These are phyloP conservation scores for Fusarium hainanense DNA, from an alignment of 2,329 filamentous ascomycete species.

Conservation along the genomic window DNA sequence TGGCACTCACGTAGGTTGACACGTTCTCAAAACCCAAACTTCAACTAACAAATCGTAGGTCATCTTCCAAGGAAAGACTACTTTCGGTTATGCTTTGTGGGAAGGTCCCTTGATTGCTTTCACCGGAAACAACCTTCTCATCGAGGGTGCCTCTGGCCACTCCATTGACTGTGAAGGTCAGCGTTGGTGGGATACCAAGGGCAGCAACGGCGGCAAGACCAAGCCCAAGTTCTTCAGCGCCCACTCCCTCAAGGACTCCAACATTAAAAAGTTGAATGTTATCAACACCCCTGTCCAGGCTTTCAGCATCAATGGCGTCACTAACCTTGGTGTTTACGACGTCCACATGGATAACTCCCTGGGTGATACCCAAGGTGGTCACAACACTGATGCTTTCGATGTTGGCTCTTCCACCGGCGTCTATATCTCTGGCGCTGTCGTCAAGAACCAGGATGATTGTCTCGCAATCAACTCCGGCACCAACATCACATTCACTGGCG, in stretches of 20 bases:
- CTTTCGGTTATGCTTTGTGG: slow-evolving; percentile 75
- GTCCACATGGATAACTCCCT: slow-evolving; percentile 55
- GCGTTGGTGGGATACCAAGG: slow-evolving; percentile 71
- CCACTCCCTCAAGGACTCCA: slow-evolving; percentile 52
- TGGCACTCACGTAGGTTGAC: slow-evolving; percentile 54
- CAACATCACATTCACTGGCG: slow-evolving; percentile 59
- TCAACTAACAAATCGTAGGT: slow-evolving; percentile 45
- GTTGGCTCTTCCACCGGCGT: slow-evolving; percentile 62
- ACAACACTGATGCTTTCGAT: slow-evolving; percentile 71
- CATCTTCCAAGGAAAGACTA: slow-evolving; percentile 73
- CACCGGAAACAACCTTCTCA: slow-evolving; percentile 65
- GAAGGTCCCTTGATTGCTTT: slow-evolving; percentile 71
- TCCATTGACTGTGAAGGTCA: slow-evolving; percentile 67
- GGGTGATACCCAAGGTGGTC: slow-evolving; percentile 50
- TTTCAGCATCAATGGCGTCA: slow-evolving; percentile 54
- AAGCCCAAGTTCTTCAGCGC: slow-evolving; percentile 72
- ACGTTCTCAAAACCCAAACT: fast-evolving
- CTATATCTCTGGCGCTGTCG: slow-evolving; percentile 62
- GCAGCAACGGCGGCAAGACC: slow-evolving; percentile 67
- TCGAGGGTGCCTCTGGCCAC: slow-evolving; percentile 61
- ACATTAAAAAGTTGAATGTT: slow-evolving; percentile 54
- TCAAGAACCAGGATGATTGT: slow-evolving; percentile 72
- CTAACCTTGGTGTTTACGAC: slow-evolving; percentile 49
- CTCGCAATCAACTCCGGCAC: slow-evolving; percentile 66
- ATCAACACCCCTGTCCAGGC: slow-evolving; percentile 57